These are phyloP conservation scores for Penicillium mononematosum DNA, from an alignment of 495 filamentous ascomycete species.

Conservation along the genomic window DNA sequence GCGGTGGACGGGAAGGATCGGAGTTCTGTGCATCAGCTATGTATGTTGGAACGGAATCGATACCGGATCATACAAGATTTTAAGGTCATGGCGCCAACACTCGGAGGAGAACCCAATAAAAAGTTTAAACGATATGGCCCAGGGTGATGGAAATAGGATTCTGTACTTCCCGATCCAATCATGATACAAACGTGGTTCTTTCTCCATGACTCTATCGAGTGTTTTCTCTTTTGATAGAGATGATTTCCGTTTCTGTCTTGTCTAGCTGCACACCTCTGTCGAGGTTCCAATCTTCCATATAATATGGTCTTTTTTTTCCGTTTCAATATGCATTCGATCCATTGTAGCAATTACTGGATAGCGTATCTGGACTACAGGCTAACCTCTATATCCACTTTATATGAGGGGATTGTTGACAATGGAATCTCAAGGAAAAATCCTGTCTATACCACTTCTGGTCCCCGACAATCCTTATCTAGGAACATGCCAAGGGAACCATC, in stretches of 20 bases:
- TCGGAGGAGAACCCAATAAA: conserved; percentile 37
- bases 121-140: conserved; percentile 37
- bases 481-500: neutral
- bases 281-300: conserved; percentile 1
- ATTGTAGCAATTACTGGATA: neutral
- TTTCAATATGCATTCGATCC: neutral
- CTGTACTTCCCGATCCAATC: conserved; percentile 33
- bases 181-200: conserved; percentile 36
- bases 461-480: conserved; percentile 1
- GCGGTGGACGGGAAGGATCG: conserved; percentile 31
- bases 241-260: conserved; percentile 1
- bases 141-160: conserved; percentile 29
- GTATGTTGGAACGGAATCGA: conserved; percentile 37
- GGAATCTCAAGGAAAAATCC: neutral
- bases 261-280: neutral
- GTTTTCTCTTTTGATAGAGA: neutral
- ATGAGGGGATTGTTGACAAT: neutral
- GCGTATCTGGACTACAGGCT: neutral
- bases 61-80: conserved; percentile 48
- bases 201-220: conserved; percentile 18
- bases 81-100: conserved; percentile 34
- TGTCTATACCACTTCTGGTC: conserved; percentile 6
- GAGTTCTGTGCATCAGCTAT: conserved; percentile 31
- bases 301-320: conserved; percentile 7
- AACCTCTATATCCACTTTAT: neutral